Base-by-base conservation (phyloP, 192 early-diverging fungal species). In the Thamnidium elegans region DNA sequence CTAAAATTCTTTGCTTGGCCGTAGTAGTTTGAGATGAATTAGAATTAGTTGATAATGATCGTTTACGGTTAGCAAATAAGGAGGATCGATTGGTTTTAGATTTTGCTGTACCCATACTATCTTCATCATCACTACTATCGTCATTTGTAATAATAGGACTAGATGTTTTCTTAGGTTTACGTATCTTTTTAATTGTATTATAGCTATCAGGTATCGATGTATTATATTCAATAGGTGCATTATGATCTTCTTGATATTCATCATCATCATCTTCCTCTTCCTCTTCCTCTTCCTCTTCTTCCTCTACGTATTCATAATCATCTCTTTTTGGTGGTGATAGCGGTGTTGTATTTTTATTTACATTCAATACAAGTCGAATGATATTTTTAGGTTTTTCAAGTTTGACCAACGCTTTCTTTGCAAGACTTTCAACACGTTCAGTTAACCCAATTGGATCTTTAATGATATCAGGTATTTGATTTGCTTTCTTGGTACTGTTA, bases 1-100 rank as follows among this genome's bases (percentile, higher is more conserved):
- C 59, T 30, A 73, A 34, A 1, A 73, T 32, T 10, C 71, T 60
- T 53, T 70, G 69, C 39, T 70, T 63, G 6, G 56, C 69, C n/a
- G 69, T 19, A 42, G 50, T 53, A 50, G 31, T 30, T 60, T 17
- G 26, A 26, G 23, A 51, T 61, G 13, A 60, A 46, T 20, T 62
- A 6, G 7, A 14, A 11, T 9, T 23, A 39, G 11, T 23, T 19
- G 13, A 19, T 58, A 39, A 46, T 9, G 11, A 31, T 17, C 58
- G 45, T 52, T 17, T 52, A 0, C 58, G 31, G 19, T 54, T 50
- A 39, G 14, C n/a, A 21, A n/a, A 20, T 19, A 50, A 50, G 4
- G n/a, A 7, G 14, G 8, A 23, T 31, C 32, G 30, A 6, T 15
- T 55, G 56, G 48, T 64, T 36, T 23, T 63, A 34, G 62, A 45